A percentile compares a stretch with the other conserved stretches of the same genome.
Evolutionary conservation across 2,329 filamentous ascomycete genomes (phyloP).

Genomic region (Claviceps quebecensis): DNA sequence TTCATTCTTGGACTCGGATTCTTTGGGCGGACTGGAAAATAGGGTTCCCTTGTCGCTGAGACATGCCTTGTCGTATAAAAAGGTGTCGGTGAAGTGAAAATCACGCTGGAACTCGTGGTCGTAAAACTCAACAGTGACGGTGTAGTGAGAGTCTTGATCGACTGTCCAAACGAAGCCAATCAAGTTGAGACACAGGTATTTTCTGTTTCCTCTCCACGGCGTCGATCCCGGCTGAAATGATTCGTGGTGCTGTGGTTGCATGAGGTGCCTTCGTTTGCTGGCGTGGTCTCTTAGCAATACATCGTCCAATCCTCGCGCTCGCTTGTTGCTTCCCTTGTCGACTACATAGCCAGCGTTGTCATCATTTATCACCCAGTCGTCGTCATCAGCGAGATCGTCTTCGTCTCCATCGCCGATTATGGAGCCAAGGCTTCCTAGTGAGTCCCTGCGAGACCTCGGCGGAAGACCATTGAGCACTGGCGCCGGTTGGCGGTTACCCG

Average conservation of each 20-base stretch:
- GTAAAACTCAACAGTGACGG: slow-evolving; percentile 94
- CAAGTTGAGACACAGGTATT: slow-evolving; percentile 85
- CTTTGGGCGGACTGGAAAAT: slow-evolving; percentile 63
- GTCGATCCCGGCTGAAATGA: slow-evolving; percentile 90
- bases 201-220: slow-evolving; percentile 86
- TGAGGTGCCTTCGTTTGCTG: slow-evolving; percentile 35
- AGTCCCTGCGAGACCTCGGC: slow-evolving; percentile 43
- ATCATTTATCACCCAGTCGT: slow-evolving; percentile 87
- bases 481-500: slow-evolving; percentile 44
- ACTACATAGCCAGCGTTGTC: slow-evolving; percentile 82
- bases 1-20: slow-evolving; percentile 25
- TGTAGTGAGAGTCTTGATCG: slow-evolving; percentile 84
- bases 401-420: slow-evolving; percentile 48
- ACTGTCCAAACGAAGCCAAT: slow-evolving; percentile 96
- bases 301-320: slow-evolving; percentile 39
- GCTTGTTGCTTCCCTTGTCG: slow-evolving; percentile 37
- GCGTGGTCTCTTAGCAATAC: slow-evolving; percentile 23
- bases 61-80: slow-evolving; percentile 91
- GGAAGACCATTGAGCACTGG: slow-evolving; percentile 35
- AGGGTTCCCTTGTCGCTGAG: slow-evolving; percentile 72
- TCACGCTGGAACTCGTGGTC: slow-evolving; percentile 84
- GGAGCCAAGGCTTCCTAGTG: slow-evolving; percentile 66
- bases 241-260: slow-evolving; percentile 57
- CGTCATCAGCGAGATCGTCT: slow-evolving; percentile 44
- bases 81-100: slow-evolving; percentile 96